These are phyloP conservation scores for Myxozyma melibiosi DNA, from an alignment of 805 yeast species.

Conservation along the genomic window DNA sequence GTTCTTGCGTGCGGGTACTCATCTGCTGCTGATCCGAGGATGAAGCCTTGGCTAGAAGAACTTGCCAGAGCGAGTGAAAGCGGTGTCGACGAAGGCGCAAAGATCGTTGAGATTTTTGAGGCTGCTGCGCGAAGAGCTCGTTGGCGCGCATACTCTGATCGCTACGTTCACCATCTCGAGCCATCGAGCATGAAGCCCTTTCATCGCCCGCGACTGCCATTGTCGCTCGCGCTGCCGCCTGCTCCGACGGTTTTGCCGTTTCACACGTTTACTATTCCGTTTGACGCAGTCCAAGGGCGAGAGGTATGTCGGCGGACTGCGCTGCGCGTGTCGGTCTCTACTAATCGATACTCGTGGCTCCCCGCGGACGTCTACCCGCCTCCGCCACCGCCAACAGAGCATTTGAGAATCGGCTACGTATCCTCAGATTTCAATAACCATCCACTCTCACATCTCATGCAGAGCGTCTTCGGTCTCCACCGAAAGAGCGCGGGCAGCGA, in stretches of 20 bases:
- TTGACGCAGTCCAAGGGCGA: slow-evolving; percentile 35
- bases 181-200: neutral
- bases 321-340: slow-evolving; percentile 35
- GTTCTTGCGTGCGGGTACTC: slow-evolving; percentile 24
- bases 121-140: slow-evolving; percentile 34
- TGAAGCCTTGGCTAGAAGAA: slow-evolving; percentile 21
- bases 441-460: slow-evolving; percentile 44
- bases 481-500: slow-evolving; percentile 21
- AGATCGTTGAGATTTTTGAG: slow-evolving; percentile 37
- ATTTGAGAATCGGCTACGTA: slow-evolving; percentile 40
- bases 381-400: slow-evolving; percentile 38
- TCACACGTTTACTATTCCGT: slow-evolving; percentile 42
- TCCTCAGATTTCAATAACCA: slow-evolving; percentile 43
- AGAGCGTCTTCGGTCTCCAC: slow-evolving; percentile 42
- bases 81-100: slow-evolving; percentile 37
- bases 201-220: slow-evolving; percentile 36
- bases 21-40: slow-evolving; percentile 12
- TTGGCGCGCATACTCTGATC: slow-evolving; percentile 37
- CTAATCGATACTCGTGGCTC: slow-evolving; percentile 38
- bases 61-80: slow-evolving; percentile 7
- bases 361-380: slow-evolving; percentile 39
- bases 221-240: slow-evolving; percentile 36
- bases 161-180: slow-evolving; percentile 11
- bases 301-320: slow-evolving; percentile 38
- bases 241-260: slow-evolving; percentile 41